Conservation (phyloP, 2,329 filamentous ascomycete genomes). For the Sporothrix variecibatus region DNA sequence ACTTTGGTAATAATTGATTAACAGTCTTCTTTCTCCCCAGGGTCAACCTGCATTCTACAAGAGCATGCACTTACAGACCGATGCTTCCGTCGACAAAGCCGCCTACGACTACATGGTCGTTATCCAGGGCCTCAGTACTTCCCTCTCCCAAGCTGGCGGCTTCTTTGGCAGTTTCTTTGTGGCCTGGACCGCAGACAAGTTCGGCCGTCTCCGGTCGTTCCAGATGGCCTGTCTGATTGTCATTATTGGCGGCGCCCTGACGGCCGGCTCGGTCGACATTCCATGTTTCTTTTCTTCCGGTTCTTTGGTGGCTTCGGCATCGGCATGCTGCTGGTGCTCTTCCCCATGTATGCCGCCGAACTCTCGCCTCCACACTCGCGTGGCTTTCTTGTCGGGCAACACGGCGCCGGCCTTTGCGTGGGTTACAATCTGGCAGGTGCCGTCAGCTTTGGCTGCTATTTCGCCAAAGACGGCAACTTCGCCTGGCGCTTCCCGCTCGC, state of each 20-base stretch:
- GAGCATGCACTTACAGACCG: constrained; percentile 9
- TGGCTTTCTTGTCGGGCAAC: constrained; percentile 15
- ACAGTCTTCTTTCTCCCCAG: too few relatives aligned
- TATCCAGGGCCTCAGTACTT: constrained; percentile 14
- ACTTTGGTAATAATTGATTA: too few relatives aligned
- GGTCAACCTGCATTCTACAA: constrained; percentile 18
- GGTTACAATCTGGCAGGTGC: constrained; percentile 18
- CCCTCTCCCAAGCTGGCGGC: constrained; percentile 16
- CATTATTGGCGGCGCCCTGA: not conserved
- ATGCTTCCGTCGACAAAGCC: not conserved
- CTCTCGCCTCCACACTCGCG: constrained; percentile 12
- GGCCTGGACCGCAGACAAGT: constrained; percentile 14
- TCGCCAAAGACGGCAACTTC: constrained; percentile 16
- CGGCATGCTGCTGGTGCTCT: constrained; percentile 20
- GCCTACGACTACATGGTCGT: constrained; percentile 13
- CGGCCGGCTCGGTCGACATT: constrained; percentile 8
- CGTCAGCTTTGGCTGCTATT: constrained; percentile 52
- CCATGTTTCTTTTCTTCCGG: constrained; percentile 15
- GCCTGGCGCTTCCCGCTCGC: constrained; percentile 49
- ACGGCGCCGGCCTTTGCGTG: constrained; percentile 5
- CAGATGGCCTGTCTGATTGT: constrained; percentile 6
- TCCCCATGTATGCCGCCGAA: constrained; percentile 21
- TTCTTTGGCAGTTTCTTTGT: constrained; percentile 16
- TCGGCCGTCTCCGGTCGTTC: constrained; percentile 16
- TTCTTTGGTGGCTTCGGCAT: constrained; percentile 15